Percentiles rank a stretch among this genome's conserved stretches.
Evolutionary conservation across 768 basidiomycete genomes (phyloP).

Genomic region (Auricularia heimuer): DNA sequence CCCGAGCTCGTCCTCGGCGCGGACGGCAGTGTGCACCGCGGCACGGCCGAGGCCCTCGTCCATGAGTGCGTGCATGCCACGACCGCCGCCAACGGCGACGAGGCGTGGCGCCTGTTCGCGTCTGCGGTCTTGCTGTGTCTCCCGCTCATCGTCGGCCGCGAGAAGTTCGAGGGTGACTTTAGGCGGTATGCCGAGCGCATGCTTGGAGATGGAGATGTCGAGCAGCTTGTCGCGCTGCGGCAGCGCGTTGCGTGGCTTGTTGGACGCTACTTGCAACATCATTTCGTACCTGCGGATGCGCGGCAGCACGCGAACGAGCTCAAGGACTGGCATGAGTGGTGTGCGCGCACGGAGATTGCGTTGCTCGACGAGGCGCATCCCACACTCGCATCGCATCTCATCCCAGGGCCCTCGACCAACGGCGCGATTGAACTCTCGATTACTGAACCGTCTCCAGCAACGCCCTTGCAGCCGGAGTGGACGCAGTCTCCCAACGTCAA

Average conservation of each 20-base stretch:
- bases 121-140: slow-evolving; percentile 50
- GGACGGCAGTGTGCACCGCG: slow-evolving; percentile 42
- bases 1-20: slow-evolving; percentile 47
- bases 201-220: slow-evolving; percentile 43
- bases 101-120: slow-evolving; percentile 53
- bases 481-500: slow-evolving; percentile 33
- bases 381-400: neutral
- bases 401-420: neutral
- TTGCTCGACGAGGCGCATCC: slow-evolving; percentile 18
- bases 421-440: neutral
- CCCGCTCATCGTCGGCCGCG: slow-evolving; percentile 42
- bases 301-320: slow-evolving; percentile 45
- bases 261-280: slow-evolving; percentile 50
- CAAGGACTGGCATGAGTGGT: slow-evolving; percentile 14
- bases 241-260: slow-evolving; percentile 54
- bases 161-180: slow-evolving; percentile 62
- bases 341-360: slow-evolving; percentile 16
- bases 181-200: slow-evolving; percentile 56
- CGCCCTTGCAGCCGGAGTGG: slow-evolving; percentile 7
- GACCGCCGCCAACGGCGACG: slow-evolving; percentile 32
- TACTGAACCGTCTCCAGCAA: slow-evolving; percentile 27
- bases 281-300: slow-evolving; percentile 42
- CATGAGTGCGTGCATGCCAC: slow-evolving; percentile 79
- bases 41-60: slow-evolving; percentile 66
- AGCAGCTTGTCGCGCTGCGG: slow-evolving; percentile 27